Evolutionary conservation across 495 filamentous ascomycete genomes (phyloP).

Genomic region (Barbatosphaeria neglecta): DNA sequence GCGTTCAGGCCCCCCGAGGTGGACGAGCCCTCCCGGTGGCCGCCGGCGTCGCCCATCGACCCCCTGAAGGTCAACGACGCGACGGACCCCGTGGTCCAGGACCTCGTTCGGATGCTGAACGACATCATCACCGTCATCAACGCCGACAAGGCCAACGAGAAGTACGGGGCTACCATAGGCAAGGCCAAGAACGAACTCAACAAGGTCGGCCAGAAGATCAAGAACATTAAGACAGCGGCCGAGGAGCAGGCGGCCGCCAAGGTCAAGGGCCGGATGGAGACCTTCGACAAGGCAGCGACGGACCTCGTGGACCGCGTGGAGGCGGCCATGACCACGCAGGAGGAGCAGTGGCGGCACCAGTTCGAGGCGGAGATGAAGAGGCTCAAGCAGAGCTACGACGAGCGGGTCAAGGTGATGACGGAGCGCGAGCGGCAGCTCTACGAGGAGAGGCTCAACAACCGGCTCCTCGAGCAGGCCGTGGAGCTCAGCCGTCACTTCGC

Average conservation of each 20-base stretch:
- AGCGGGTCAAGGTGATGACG: slow-evolving; percentile 65
- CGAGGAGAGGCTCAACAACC: slow-evolving; percentile 70
- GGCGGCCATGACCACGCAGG: slow-evolving; percentile 58
- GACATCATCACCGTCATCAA: slow-evolving; percentile 89
- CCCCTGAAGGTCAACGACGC: slow-evolving; percentile 59
- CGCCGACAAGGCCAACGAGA: slow-evolving; percentile 59
- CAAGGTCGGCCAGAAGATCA: slow-evolving; percentile 63
- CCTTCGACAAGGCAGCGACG: slow-evolving; percentile 35
- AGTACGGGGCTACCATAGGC: slow-evolving; percentile 61
- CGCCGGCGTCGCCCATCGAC: slow-evolving; percentile 57
- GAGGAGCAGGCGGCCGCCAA: slow-evolving; percentile 65
- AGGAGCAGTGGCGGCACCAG: slow-evolving; percentile 70
- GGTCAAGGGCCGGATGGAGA: slow-evolving; percentile 52
- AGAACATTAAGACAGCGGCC: slow-evolving; percentile 51
- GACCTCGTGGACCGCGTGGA: slow-evolving; percentile 75
- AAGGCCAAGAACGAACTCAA: slow-evolving; percentile 78
- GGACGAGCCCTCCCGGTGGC: slow-evolving; percentile 46
- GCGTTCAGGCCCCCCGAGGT: slow-evolving; percentile 41
- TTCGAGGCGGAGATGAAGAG: slow-evolving; percentile 81
- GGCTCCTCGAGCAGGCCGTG: slow-evolving; percentile 83
- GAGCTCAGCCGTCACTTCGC: slow-evolving; percentile 75
- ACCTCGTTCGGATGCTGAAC: slow-evolving; percentile 90
- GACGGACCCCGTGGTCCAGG: slow-evolving; percentile 77
- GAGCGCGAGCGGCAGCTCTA: slow-evolving; percentile 60
- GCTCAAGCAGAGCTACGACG: slow-evolving; percentile 60